Evolutionary conservation across 805 yeast genomes (phyloP).

Genomic region (Saccharomycopsis schoenii): DNA sequence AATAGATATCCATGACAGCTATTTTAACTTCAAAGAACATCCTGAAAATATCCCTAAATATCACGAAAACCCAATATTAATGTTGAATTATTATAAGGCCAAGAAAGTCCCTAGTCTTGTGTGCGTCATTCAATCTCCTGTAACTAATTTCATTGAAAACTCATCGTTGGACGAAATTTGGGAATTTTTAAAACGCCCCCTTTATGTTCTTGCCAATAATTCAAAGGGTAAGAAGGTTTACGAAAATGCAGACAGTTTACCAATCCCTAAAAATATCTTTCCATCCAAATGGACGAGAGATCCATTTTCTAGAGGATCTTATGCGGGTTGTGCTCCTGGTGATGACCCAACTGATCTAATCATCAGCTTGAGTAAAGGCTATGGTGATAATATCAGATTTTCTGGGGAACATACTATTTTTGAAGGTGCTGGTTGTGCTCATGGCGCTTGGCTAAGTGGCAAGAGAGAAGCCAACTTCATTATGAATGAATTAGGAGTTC

Average conservation of each 20-base stretch:
- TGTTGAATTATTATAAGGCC: slow-evolving; percentile 50
- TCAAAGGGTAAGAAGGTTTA: slow-evolving; percentile 22
- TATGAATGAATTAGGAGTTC: slow-evolving; percentile 21
- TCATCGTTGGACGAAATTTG: slow-evolving; percentile 38
- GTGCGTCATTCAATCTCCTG: slow-evolving; percentile 61
- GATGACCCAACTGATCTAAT: slow-evolving; percentile 61
- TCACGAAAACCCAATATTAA: slow-evolving; percentile 50
- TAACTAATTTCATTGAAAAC: slow-evolving; percentile 49
- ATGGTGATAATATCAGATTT: slow-evolving; percentile 50
- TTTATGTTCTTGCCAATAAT: slow-evolving; percentile 25
- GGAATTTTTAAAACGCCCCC: slow-evolving; percentile 47
- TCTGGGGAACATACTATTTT: slow-evolving; percentile 86
- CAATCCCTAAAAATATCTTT: slow-evolving; percentile 33
- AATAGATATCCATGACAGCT: slow-evolving; percentile 9
- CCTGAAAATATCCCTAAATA: slow-evolving; percentile 28
- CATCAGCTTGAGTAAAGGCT: slow-evolving; percentile 50
- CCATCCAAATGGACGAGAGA: slow-evolving; percentile 73
- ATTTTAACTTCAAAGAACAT: slow-evolving; percentile 20
- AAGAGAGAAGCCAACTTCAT: slow-evolving; percentile 40
- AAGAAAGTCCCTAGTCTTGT: slow-evolving; percentile 43
- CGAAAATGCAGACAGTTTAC: slow-evolving; percentile 20
- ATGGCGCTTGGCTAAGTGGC: slow-evolving; percentile 83
- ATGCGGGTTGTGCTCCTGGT: slow-evolving; percentile 58
- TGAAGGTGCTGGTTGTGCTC: slow-evolving; percentile 88
- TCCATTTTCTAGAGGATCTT: slow-evolving; percentile 73